A percentile compares a stretch with the other conserved stretches of the same genome.
phyloP scores from a whole-genome alignment of 2,329 filamentous ascomycete species.

The Clarireedia paspali region DNA sequence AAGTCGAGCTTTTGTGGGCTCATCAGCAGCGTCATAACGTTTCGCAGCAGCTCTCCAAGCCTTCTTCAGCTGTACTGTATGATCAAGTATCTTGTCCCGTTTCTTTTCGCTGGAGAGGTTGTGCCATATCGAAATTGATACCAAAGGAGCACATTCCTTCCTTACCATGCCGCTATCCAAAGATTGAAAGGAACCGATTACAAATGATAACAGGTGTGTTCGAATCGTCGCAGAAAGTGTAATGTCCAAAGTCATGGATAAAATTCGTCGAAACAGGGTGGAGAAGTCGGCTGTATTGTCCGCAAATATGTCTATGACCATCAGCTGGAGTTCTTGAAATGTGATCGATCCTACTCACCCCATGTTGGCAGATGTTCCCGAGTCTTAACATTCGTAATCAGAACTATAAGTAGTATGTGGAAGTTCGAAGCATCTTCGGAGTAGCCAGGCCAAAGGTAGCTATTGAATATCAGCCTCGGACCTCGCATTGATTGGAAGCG shows the following conservation, averaged over 20 bases:
- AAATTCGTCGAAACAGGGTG: slow-evolving; percentile 76
- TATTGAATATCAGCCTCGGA: slow-evolving; percentile 31
- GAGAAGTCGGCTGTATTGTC: slow-evolving; percentile 77
- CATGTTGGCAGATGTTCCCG: slow-evolving; percentile 82
- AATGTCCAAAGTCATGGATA: slow-evolving; percentile 75
- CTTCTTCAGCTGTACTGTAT: slow-evolving; percentile 69
- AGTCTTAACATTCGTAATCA: slow-evolving; percentile 82
- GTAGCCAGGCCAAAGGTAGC: slow-evolving; percentile 93
- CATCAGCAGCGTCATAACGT: slow-evolving; percentile 80
- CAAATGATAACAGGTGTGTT: slow-evolving; percentile 78
- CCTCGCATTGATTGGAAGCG: too few relatives aligned
- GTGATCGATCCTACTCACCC: slow-evolving; percentile 44
- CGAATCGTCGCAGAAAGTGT: slow-evolving; percentile 60
- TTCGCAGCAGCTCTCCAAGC: slow-evolving; percentile 85
- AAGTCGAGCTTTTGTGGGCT: slow-evolving; percentile 66
- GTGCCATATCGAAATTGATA: slow-evolving; percentile 94
- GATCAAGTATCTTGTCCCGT: slow-evolving; percentile 65
- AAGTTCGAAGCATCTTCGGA: slow-evolving; percentile 82
- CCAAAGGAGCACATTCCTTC: slow-evolving; percentile 92
- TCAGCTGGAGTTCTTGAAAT: slow-evolving; percentile 8
- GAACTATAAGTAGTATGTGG: slow-evolving; percentile 77
- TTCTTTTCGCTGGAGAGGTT: slow-evolving; percentile 73
- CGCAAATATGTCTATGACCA: slow-evolving; percentile 58
- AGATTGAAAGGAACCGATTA: slow-evolving; percentile 89
- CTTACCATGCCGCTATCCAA: slow-evolving; percentile 82